Conservation (phyloP, 768 basidiomycete species). For the Auricularia sp. region DNA sequence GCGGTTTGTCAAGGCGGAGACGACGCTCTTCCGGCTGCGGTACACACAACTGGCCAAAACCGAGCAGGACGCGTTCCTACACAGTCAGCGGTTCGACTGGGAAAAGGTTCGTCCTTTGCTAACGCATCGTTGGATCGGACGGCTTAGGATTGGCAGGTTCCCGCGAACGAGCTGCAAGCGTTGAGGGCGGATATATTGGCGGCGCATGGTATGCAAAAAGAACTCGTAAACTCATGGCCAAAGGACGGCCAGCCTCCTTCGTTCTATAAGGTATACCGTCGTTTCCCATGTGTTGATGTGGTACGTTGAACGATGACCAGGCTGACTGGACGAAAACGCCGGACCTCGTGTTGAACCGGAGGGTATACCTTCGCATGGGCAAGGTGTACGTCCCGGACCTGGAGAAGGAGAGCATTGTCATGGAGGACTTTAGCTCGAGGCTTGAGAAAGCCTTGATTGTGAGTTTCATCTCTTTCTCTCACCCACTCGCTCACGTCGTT, state of each 20-base stretch:
- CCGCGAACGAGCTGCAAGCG: constrained; percentile 41
- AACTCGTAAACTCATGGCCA: background rate
- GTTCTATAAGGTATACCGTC: constrained; percentile 51
- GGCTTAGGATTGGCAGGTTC: constrained; percentile 35
- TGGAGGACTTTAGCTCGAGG: constrained; percentile 71
- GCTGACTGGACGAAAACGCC: constrained; percentile 96
- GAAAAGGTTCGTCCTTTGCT: constrained; percentile 33
- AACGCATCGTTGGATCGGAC: constrained; percentile 1
- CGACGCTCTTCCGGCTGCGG: constrained; percentile 70
- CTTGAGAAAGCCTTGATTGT: constrained; percentile 75
- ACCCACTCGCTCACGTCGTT: background rate
- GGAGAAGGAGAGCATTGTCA: constrained; percentile 76
- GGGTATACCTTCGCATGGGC: constrained; percentile 67
- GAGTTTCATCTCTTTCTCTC: constrained; percentile 10
- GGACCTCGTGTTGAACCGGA: constrained; percentile 76
- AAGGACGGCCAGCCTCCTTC: background rate
- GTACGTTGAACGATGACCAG: constrained; percentile 28
- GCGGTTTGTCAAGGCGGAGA: constrained; percentile 85
- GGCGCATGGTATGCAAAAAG: constrained; percentile 28
- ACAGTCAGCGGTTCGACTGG: constrained; percentile 57
- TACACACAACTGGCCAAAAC: constrained; percentile 53
- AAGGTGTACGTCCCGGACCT: constrained; percentile 80
- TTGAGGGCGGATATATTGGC: constrained; percentile 40
- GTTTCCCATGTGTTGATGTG: background rate
- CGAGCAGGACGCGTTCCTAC: constrained; percentile 60